These are phyloP conservation scores for Mucor irregularis DNA, from an alignment of 371 early-diverging fungal genomes.

Conservation along the genomic window DNA sequence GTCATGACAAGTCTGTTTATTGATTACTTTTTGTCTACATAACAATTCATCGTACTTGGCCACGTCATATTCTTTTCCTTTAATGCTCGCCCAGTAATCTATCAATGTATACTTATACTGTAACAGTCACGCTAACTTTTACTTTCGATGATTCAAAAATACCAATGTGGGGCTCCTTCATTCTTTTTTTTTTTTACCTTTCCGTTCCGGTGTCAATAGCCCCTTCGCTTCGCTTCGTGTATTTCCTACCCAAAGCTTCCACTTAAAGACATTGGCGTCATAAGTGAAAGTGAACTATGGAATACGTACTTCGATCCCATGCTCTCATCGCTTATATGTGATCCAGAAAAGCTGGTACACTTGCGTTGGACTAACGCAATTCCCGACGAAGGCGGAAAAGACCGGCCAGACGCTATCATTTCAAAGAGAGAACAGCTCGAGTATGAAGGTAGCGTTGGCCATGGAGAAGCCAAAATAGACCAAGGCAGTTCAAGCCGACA, in stretches of 20 bases:
- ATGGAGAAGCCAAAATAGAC: constrained; percentile 13
- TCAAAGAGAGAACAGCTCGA: constrained; percentile 5
- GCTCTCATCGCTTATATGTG: constrained; percentile 2
- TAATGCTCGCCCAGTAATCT: constrained; percentile 8
- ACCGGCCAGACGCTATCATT: constrained; percentile 11
- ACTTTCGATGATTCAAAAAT: no score
- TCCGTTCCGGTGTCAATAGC: no score
- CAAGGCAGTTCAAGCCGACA: constrained; percentile 15
- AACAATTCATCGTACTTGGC: constrained; percentile 13
- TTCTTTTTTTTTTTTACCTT: no score
- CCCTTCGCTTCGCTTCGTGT: no score
- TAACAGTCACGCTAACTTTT: no score
- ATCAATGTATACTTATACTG: no score
- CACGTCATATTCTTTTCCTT: constrained; percentile 8
- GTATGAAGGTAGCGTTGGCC: constrained; percentile 8
- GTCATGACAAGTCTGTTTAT: constrained; percentile 13
- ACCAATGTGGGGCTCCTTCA: no score
- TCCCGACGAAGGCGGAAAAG: constrained; percentile 9
- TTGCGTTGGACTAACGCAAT: constrained; percentile 11
- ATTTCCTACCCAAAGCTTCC: constrained; percentile 8
- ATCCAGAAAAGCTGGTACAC: constrained; percentile 14
- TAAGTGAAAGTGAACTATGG: not conserved
- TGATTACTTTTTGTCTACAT: constrained; percentile 11
- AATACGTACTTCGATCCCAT: not conserved
- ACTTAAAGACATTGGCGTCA: not conserved